A percentile compares a stretch with the other conserved stretches of the same genome.
phyloP scores from a whole-genome alignment of 495 filamentous ascomycete species.

The Xylaria intraflava region DNA sequence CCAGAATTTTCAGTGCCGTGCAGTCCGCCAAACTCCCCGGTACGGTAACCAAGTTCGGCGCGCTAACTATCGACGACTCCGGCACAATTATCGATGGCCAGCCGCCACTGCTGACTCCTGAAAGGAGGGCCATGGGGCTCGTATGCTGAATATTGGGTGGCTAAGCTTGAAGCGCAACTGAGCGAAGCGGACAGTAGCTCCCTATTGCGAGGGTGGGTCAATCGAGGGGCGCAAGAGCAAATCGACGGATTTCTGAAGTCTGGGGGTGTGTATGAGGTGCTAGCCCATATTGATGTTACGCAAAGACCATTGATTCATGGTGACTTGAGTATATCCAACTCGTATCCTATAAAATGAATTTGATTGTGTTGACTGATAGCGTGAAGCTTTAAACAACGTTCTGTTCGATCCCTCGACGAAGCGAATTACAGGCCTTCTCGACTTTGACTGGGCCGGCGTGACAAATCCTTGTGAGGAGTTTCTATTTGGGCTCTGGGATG shows the following conservation, averaged over 20 bases:
- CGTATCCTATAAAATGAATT: background rate
- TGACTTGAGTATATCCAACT: background rate
- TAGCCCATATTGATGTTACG: background rate
- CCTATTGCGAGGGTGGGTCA: constrained; percentile 2
- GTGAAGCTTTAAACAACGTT: background rate
- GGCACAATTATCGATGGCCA: background rate
- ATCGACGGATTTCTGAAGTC: constrained; percentile 2
- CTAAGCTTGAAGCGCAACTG: background rate
- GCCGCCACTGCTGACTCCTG: background rate
- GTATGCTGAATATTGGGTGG: background rate
- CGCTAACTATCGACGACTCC: background rate
- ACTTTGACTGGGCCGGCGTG: too few species aligned
- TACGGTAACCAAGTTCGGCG: background rate
- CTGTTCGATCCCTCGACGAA: background rate
- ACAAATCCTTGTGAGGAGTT: too few species aligned
- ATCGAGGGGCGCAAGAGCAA: constrained; percentile 1
- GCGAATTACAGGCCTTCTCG: background rate
- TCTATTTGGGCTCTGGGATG: too few species aligned
- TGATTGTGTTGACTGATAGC: background rate
- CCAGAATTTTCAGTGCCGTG: background rate
- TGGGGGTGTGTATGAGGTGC: background rate
- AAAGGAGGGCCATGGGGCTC: background rate
- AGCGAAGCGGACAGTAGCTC: background rate
- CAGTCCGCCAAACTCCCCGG: background rate
- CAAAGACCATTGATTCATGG: background rate